phyloP scores from a whole-genome alignment of 164 flowering plant species.

The Akebia trifoliata region DNA sequence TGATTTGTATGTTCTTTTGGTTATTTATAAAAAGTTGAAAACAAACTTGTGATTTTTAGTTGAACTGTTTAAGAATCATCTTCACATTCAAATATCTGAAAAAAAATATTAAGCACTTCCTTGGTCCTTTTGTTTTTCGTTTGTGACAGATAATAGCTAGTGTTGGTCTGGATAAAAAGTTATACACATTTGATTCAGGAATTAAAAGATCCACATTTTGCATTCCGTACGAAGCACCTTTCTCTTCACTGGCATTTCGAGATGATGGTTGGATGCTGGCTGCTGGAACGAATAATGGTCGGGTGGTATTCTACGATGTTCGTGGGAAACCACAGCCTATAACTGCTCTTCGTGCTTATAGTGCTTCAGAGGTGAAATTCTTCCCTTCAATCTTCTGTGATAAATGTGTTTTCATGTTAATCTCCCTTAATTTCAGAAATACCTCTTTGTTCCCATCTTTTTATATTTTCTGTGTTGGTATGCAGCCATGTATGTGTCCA shows the following conservation, averaged over 20 bases:
- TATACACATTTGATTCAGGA: conserved; percentile 78
- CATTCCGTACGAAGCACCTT: conserved; percentile 81
- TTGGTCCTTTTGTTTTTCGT: not conserved
- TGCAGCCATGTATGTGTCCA: not conserved
- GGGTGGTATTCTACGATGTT: conserved; percentile 87
- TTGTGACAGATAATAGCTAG: conserved; percentile 62
- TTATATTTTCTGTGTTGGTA: not conserved
- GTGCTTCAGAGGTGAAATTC: conserved; percentile 68
- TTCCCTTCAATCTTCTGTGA: not conserved
- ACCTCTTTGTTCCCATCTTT: not conserved
- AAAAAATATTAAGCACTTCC: not conserved
- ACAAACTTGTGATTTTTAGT: not conserved
- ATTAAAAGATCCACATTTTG: conserved; percentile 57
- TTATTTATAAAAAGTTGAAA: not conserved
- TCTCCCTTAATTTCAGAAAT: not conserved
- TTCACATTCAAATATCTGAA: not conserved
- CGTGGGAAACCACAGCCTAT: conserved; percentile 95
- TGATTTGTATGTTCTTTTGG: not conserved
- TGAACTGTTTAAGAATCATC: not conserved
- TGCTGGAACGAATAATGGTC: conserved; percentile 90
- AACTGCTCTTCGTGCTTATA: conserved; percentile 80
- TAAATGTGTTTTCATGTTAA: not conserved
- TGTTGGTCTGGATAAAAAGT: conserved; percentile 88
- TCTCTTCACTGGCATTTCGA: conserved; percentile 85
- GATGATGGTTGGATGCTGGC: conserved; percentile 91